phyloP scores from a whole-genome alignment of 495 filamentous ascomycete species.

The Sordaria brevicollis region DNA sequence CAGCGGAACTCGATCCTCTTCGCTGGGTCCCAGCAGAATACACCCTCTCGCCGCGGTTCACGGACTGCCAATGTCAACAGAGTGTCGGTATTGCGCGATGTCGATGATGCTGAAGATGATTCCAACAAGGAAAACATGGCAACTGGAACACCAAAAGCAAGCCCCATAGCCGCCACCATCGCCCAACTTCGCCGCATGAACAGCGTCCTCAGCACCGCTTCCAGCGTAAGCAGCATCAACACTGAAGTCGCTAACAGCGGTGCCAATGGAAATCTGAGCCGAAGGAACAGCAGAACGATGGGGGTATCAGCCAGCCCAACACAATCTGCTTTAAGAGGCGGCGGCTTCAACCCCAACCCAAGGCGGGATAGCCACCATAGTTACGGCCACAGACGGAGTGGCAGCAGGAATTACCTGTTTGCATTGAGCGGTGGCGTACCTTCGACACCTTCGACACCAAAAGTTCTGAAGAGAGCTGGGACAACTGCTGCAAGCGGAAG shows the following conservation, averaged over 20 bases:
- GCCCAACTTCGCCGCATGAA: slow-evolving; percentile 19
- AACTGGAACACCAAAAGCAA: neutral
- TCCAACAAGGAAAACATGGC: neutral
- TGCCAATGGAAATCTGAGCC: neutral
- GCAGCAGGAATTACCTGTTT: slow-evolving; percentile 1
- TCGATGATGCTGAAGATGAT: neutral
- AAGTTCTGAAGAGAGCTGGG: neutral
- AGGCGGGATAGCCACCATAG: neutral
- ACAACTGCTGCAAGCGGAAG: neutral
- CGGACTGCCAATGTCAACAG: neutral
- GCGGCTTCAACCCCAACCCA: neutral
- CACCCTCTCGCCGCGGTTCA: neutral
- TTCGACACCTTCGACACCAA: neutral
- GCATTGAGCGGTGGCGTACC: neutral
- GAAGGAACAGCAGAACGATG: neutral
- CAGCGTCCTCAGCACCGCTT: slow-evolving; percentile 9
- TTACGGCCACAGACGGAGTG: neutral
- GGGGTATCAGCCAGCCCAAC: neutral
- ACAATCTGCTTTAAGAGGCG: neutral
- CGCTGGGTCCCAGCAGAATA: neutral
- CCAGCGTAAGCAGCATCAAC: slow-evolving; percentile 5
- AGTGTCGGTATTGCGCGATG: neutral
- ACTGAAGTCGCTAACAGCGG: neutral
- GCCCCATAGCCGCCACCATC: slow-evolving; percentile 2
- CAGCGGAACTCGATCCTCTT: neutral